phyloP scores from a whole-genome alignment of 78 protist species.

The Chrysochromulina parva region DNA sequence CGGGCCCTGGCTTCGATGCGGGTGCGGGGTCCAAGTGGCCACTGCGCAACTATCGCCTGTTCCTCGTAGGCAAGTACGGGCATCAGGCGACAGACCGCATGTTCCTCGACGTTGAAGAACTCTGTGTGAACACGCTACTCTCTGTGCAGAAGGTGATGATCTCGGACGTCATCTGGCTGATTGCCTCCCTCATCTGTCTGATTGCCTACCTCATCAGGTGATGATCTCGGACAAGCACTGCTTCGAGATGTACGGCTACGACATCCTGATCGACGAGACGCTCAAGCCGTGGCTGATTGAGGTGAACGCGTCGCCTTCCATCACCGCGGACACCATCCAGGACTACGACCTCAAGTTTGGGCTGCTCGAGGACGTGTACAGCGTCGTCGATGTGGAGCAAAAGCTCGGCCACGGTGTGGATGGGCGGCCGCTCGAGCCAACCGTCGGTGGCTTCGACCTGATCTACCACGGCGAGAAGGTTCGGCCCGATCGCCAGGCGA shows the following conservation, averaged over 20 bases:
- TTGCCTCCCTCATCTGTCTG: not conserved
- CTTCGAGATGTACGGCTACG: constrained; percentile 85
- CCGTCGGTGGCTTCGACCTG: constrained; percentile 30
- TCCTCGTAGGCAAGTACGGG: constrained; percentile 55
- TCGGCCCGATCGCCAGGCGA: no score
- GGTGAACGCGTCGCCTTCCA: constrained; percentile 76
- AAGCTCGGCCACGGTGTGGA: not conserved
- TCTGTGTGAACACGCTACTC: constrained; percentile 55
- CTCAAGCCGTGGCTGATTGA: constrained; percentile 76
- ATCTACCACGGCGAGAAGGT: not conserved
- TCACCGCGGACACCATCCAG: constrained; percentile 57
- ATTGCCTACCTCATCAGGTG: not conserved
- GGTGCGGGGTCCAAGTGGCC: constrained; percentile 77
- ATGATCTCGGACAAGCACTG: constrained; percentile 81
- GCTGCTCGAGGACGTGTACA: constrained; percentile 15
- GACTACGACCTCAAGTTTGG: constrained; percentile 37
- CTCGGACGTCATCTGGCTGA: not conserved
- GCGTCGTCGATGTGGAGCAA: not conserved
- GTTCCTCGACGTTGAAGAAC: not conserved
- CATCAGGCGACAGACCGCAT: not conserved
- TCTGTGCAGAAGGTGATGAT: constrained; percentile 62
- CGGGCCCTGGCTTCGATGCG: constrained; percentile 25
- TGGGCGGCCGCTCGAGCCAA: no score
- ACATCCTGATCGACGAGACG: constrained; percentile 57
- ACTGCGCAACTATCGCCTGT: constrained; percentile 49